Conservation (phyloP, 1,139 yeast genomes). For the Meyerozyma smithsonii region DNA sequence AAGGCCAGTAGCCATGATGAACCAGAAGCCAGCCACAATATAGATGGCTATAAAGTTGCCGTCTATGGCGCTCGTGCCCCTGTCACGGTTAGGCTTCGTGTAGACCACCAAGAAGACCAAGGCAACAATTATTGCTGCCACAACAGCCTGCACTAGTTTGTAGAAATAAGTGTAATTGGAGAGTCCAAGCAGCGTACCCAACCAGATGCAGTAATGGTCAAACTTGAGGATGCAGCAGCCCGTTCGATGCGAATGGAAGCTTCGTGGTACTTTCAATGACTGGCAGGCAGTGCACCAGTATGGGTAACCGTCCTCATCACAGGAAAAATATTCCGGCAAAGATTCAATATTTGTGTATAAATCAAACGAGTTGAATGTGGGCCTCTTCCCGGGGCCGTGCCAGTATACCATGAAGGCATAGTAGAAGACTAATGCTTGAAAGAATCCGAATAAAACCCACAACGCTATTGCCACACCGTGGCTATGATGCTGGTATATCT, state of each 20-base stretch:
- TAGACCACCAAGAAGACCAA: conserved; percentile 6
- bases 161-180: conserved; percentile 10
- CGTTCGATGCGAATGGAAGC: conserved; percentile 10
- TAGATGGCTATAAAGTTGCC: conserved; percentile 9
- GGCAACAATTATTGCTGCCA: conserved; percentile 2
- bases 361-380: conserved; percentile 6
- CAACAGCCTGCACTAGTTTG: conserved; percentile 4
- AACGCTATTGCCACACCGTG: conserved; percentile 23
- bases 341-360: conserved; percentile 5
- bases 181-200: conserved; percentile 12
- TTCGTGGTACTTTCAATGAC: conserved; percentile 11
- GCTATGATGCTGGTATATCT: conserved; percentile 27
- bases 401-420: conserved; percentile 30
- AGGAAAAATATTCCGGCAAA: conserved; percentile 3
- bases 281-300: conserved; percentile 12
- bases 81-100: conserved; percentile 4
- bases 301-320: conserved; percentile 13
- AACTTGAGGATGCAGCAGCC: conserved; percentile 11
- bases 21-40: conserved; percentile 7
- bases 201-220: conserved; percentile 14
- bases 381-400: conserved; percentile 32
- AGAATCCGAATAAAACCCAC: conserved; percentile 20
- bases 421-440: conserved; percentile 19
- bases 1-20: conserved; percentile 8
- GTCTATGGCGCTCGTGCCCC: conserved; percentile 3